Percentiles rank a stretch among this genome's conserved stretches.
phyloP scores from a whole-genome alignment of 1,139 yeast genomes.

The Barnettozyma hawaiiensis region DNA sequence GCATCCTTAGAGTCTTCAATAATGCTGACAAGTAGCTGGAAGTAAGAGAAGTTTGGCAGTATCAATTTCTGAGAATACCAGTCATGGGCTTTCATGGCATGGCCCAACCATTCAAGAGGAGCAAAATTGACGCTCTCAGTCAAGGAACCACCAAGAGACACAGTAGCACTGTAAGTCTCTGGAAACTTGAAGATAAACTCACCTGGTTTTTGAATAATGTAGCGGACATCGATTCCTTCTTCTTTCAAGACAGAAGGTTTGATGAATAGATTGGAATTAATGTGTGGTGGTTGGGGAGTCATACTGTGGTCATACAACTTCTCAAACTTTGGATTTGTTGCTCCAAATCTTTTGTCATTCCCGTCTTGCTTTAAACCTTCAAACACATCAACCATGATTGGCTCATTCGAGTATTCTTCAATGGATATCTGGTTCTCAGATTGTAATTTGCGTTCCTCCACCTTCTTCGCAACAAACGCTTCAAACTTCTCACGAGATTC shows the following conservation, averaged over 20 bases:
- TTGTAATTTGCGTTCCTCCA: constrained; percentile 13
- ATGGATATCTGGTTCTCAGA: constrained; percentile 11
- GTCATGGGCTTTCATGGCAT: constrained; percentile 42
- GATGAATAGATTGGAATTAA: constrained; percentile 29
- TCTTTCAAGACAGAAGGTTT: constrained; percentile 44
- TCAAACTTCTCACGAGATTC: constrained; percentile 61
- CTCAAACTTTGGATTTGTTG: constrained; percentile 14
- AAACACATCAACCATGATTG: constrained; percentile 21
- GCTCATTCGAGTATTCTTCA: constrained; percentile 20
- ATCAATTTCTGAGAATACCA: constrained; percentile 50
- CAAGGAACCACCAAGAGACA: constrained; percentile 51
- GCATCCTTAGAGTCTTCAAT: constrained; percentile 39
- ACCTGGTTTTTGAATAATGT: constrained; percentile 52
- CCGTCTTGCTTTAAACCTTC: constrained; percentile 17
- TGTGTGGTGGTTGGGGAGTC: constrained; percentile 3
- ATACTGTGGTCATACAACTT: constrained; percentile 16
- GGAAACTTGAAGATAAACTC: constrained; percentile 57
- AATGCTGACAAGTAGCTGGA: constrained; percentile 42
- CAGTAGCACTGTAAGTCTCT: constrained; percentile 41
- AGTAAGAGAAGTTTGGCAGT: constrained; percentile 43
- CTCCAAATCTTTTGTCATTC: constrained; percentile 13
- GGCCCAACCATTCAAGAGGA: constrained; percentile 49
- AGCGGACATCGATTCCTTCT: constrained; percentile 42
- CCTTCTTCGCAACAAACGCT: constrained; percentile 31
- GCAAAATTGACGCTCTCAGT: constrained; percentile 56